These are phyloP conservation scores for Lentinula sp. DNA, from an alignment of 768 basidiomycete genomes.

Conservation along the genomic window DNA sequence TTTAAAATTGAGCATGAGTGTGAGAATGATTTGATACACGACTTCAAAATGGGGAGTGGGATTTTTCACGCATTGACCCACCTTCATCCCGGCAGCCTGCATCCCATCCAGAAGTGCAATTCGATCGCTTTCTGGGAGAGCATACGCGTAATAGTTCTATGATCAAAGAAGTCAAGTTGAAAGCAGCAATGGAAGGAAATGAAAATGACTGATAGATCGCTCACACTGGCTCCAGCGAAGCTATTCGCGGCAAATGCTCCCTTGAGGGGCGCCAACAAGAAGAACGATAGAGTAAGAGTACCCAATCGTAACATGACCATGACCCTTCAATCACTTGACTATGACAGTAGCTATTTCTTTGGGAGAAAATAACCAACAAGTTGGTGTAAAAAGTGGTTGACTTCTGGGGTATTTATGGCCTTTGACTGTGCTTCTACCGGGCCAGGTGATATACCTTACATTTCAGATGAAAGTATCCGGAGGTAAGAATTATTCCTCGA, in stretches of 20 bases:
- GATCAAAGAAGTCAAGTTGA: background rate
- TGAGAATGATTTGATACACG: background rate
- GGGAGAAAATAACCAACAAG: background rate
- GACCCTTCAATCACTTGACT: background rate
- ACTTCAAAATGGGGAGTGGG: background rate
- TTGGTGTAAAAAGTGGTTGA: no score
- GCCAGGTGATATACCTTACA: background rate
- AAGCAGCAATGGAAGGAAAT: background rate
- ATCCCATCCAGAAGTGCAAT: constrained; percentile 16
- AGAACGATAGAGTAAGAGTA: background rate
- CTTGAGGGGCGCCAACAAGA: background rate
- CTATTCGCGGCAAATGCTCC: background rate
- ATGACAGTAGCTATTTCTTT: background rate
- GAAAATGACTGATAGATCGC: background rate
- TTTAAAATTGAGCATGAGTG: background rate
- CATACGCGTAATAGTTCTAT: constrained; percentile 18
- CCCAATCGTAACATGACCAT: background rate
- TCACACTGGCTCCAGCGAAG: constrained; percentile 8
- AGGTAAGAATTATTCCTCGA: background rate
- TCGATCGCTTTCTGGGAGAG: constrained; percentile 15
- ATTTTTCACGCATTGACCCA: background rate
- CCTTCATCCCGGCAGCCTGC: constrained; percentile 21
- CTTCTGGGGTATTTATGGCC: background rate
- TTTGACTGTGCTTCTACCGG: background rate
- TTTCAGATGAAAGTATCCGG: background rate